Percentiles rank a stretch among this genome's conserved stretches.
These are phyloP conservation scores for Solanum dulcamara DNA, from an alignment of 257 asterid genomes.

Conservation along the genomic window DNA sequence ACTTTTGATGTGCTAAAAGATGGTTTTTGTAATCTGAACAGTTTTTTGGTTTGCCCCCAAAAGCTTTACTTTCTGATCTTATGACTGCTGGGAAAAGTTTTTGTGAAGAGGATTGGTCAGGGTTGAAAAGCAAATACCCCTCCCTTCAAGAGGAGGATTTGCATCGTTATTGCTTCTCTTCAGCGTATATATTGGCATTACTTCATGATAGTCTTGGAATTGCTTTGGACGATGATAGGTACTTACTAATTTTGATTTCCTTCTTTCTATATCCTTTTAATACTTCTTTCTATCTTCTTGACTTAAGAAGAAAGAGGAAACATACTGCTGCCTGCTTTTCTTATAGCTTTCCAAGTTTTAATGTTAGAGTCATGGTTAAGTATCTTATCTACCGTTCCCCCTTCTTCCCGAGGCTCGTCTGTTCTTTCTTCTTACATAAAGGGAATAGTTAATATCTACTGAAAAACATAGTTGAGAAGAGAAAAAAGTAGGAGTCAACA, in stretches of 20 bases:
- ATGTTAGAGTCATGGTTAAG: background rate
- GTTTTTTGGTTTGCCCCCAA: slow-evolving; percentile 76
- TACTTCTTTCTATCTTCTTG: background rate
- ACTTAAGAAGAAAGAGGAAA: background rate
- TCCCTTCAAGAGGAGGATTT: slow-evolving; percentile 65
- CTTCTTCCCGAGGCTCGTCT: background rate
- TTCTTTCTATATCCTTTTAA: background rate
- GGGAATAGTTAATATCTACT: background rate
- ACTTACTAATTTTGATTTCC: background rate
- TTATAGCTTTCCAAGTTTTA: background rate
- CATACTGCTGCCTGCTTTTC: background rate
- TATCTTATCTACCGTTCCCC: background rate
- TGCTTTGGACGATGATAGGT: slow-evolving; percentile 77
- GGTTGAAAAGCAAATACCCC: slow-evolving; percentile 45
- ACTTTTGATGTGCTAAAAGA: background rate
- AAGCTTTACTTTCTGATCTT: slow-evolving; percentile 64
- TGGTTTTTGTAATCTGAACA: slow-evolving; percentile 5
- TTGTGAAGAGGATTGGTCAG: slow-evolving; percentile 80
- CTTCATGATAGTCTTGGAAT: slow-evolving; percentile 97
- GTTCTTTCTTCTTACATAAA: background rate
- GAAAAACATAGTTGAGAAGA: background rate
- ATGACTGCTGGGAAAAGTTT: slow-evolving; percentile 74
- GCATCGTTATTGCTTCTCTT: slow-evolving; percentile 81
- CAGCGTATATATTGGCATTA: slow-evolving; percentile 87
- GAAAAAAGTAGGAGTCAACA: background rate